Evolutionary conservation across 2,329 filamentous ascomycete species (phyloP).

Genomic region (Stachybotrys chartarum): DNA sequence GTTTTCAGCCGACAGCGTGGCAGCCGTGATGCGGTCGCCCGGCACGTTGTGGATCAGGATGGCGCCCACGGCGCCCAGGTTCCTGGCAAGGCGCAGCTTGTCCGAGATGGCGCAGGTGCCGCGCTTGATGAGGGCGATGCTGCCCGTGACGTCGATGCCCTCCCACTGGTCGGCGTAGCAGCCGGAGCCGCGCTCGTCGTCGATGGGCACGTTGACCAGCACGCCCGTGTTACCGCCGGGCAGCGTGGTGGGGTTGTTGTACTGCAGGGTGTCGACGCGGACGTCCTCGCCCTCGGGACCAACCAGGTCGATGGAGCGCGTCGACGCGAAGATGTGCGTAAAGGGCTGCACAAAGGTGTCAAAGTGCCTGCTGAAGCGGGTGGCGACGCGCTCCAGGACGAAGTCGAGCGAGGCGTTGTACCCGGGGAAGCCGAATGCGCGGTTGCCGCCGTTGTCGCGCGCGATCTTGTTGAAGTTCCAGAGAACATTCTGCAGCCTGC

Average conservation of each 20-base stretch:
- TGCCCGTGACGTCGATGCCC: constrained; percentile 34
- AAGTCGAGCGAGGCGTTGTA: constrained; percentile 53
- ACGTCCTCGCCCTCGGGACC: constrained; percentile 38
- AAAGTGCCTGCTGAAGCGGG: constrained; percentile 30
- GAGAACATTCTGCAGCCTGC: constrained; percentile 46
- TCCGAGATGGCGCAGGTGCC: constrained; percentile 33
- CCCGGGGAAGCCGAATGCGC: constrained; percentile 52
- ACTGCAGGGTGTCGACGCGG: constrained; percentile 32
- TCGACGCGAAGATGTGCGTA: constrained; percentile 36
- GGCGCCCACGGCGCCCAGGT: constrained; percentile 33
- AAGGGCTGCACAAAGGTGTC: constrained; percentile 39
- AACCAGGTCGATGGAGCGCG: constrained; percentile 31
- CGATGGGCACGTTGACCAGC: constrained; percentile 28
- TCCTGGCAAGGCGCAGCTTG: constrained; percentile 36
- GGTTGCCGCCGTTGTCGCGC: constrained; percentile 47
- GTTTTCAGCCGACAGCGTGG: constrained; percentile 43
- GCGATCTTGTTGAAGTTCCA: constrained; percentile 47
- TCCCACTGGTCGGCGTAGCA: constrained; percentile 37
- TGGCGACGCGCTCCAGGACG: constrained; percentile 37
- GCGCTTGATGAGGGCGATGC: constrained; percentile 37
- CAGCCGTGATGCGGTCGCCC: constrained; percentile 34
- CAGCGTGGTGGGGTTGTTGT: constrained; percentile 36
- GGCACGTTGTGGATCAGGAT: constrained; percentile 57
- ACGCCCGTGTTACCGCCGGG: constrained; percentile 27
- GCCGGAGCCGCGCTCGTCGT: constrained; percentile 28